Evolutionary conservation across 805 yeast species (phyloP), one percentile per base, ranked within the genome.

Genomic region (Pichia paraexigua): DNA sequence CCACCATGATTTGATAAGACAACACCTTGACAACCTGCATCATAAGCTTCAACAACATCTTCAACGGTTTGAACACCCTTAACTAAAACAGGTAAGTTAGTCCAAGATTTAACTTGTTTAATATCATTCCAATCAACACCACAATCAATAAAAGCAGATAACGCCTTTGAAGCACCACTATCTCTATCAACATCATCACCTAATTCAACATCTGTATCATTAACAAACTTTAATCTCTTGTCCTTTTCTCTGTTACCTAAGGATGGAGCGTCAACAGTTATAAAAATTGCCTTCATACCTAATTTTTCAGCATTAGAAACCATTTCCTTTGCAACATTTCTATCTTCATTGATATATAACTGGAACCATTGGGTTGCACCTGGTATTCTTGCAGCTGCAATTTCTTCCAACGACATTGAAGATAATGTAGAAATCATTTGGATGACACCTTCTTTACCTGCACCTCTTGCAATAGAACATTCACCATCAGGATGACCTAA

Each of bases 351-450:
- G 44, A 90, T 94, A 62, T 90, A 90, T 47, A 90, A 72, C 68
- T 90, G 97, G 66, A 81, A 81, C 97, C 97, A 90, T 64, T 87
- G 91, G 10, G 83, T 74, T 64, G 90, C 96, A 41, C 74, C 74
- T 15, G 78, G 80, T 1, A 68, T 69, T 30, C 85, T 82, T 6
- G 83, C 87, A 52, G 79, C 88, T 4, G 84, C 79, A 54, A 90
- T 86, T 64, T 90, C 97, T 59, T 89, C 94, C 56, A 88, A 76
- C 2, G 96, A 82, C 64, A 90, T 87, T 7, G 96, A 86, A 1
- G 97, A 92, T 59, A 89, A 73, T 1, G 96, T 91, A 6, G 97
- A 91, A 52, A 91, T 83, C 98, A 91, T 91, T 68, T 91, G 97
- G 51, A 85, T 80, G 32, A 83, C 73, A 43, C 73, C 80, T 51